Evolutionary conservation across 768 basidiomycete genomes (phyloP), one percentile per base, ranked within the genome.

Genomic region (Trametes maxima): DNA sequence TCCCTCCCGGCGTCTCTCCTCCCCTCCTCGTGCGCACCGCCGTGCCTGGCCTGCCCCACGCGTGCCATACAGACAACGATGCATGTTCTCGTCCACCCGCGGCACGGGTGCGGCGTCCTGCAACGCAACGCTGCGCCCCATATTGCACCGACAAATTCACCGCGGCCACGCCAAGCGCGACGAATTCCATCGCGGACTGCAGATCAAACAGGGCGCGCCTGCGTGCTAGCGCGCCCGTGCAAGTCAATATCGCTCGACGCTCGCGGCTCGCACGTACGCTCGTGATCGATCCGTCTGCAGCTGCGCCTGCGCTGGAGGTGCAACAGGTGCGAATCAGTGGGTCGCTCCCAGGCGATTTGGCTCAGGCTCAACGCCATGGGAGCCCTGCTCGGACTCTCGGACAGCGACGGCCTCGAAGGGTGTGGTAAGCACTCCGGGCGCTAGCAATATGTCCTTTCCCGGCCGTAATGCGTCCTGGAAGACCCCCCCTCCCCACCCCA

Each of bases 381-480:
- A 57, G 48, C 56, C 47, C 40, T 33, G 28, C 28, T 59, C 58
- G 58, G 58, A 59, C 36, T 5, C 14, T 45, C 60, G 47, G 51
- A 44, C 54, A 35, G 55, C 54, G 55, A 57, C 17, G 44, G 36
- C 49, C 47, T 50, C 54, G 60, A 62, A 58, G 50, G 52, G 28
- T 57, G 56, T 42, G 43, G 56, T 62, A 58, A 62, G 43, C 61
- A 57, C 19, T n/a, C 17, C 52, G 36, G 40, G 62, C 62, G 62
- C 57, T 25, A 46, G 57, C 52, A 63, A 63, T 63, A 58, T 58
- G 62, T 14, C 62, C 62, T 24, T 63, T 58, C 62, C 51, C 56
- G 62, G 62, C 37, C 25, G 37, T 44, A 54, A 50, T 55, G 53
- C 48, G 17, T 49, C 53, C 47, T 55, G 28, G 21, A 47, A 39